Conservation (phyloP, 1,139 yeast species). For the Blastobotrys petasosporus region DNA sequence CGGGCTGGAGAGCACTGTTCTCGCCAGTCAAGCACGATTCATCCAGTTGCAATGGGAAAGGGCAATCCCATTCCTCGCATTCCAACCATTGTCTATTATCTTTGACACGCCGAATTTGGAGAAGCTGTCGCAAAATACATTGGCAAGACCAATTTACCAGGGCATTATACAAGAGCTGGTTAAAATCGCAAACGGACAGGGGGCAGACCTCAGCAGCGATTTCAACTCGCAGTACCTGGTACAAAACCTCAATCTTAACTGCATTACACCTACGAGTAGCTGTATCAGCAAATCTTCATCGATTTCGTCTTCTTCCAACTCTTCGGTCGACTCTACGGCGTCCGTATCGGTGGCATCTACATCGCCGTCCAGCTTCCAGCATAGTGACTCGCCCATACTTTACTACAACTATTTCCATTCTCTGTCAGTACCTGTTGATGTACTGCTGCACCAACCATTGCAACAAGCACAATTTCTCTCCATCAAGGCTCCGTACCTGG, state of each 20-base stretch:
- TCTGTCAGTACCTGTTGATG: slow-evolving; percentile 57
- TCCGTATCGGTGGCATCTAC: slow-evolving; percentile 11
- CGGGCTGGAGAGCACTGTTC: slow-evolving; percentile 10
- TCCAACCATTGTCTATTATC: slow-evolving; percentile 67
- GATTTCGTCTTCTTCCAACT: slow-evolving; percentile 27
- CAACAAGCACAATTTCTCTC: slow-evolving; percentile 79
- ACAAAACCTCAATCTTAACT: slow-evolving; percentile 10
- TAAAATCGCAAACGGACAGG: slow-evolving; percentile 49
- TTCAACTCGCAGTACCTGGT: slow-evolving; percentile 5
- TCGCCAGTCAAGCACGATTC: slow-evolving; percentile 34
- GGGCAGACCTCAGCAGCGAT: slow-evolving; percentile 5
- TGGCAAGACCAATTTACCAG: slow-evolving; percentile 77
- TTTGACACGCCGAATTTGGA: slow-evolving; percentile 66
- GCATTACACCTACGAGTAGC: slow-evolving; percentile 10
- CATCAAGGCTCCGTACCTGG: slow-evolving; percentile 83
- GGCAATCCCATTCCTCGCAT: slow-evolving; percentile 70
- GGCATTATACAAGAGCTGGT: slow-evolving; percentile 73
- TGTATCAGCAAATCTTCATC: slow-evolving; percentile 17
- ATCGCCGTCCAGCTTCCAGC: slow-evolving; percentile 11
- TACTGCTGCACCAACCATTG: slow-evolving; percentile 76
- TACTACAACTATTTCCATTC: slow-evolving; percentile 58
- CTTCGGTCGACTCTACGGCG: slow-evolving; percentile 16
- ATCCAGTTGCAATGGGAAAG: slow-evolving; percentile 77
- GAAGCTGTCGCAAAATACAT: slow-evolving; percentile 47
- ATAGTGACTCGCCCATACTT: slow-evolving; percentile 30